Percentiles rank a stretch among this genome's conserved stretches.
phyloP scores from a whole-genome alignment of 2,329 filamentous ascomycete genomes.

The Leptodontidium sp. region DNA sequence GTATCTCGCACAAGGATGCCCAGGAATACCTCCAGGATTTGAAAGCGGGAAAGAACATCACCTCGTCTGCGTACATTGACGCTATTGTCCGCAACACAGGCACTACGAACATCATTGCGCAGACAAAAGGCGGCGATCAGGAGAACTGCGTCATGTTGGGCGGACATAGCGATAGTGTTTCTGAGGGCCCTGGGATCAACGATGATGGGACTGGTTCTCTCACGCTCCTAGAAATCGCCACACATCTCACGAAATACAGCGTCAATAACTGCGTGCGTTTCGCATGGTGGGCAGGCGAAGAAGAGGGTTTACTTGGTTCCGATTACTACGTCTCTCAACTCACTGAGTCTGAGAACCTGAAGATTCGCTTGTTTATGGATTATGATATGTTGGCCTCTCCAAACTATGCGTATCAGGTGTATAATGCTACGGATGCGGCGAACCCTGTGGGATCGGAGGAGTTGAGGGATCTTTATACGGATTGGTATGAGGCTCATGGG shows the following conservation, averaged over 20 bases:
- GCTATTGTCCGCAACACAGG: constrained; percentile 55
- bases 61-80: constrained; percentile 67
- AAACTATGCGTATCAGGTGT: constrained; percentile 74
- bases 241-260: constrained; percentile 62
- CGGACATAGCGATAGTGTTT: constrained; percentile 69
- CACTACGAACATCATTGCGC: constrained; percentile 65
- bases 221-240: constrained; percentile 68
- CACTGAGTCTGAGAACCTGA: constrained; percentile 63
- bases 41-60: constrained; percentile 57
- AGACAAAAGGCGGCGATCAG: constrained; percentile 65
- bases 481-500: constrained; percentile 69
- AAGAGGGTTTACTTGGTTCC: constrained; percentile 71
- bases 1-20: constrained; percentile 68
- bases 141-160: constrained; percentile 73
- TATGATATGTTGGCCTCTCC: constrained; percentile 75
- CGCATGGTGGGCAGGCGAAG: constrained; percentile 73
- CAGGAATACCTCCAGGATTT: constrained; percentile 63
- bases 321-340: constrained; percentile 67
- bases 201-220: constrained; percentile 51
- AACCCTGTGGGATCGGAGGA: constrained; percentile 77
- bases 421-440: constrained; percentile 73
- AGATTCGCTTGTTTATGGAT: constrained; percentile 73
- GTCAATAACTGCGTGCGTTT: constrained; percentile 73
- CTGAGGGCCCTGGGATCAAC: constrained; percentile 62
- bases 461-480: constrained; percentile 71